Evolutionary conservation across 2,329 filamentous ascomycete species (phyloP).

Genomic region (Trematosphaeria pertusa): DNA sequence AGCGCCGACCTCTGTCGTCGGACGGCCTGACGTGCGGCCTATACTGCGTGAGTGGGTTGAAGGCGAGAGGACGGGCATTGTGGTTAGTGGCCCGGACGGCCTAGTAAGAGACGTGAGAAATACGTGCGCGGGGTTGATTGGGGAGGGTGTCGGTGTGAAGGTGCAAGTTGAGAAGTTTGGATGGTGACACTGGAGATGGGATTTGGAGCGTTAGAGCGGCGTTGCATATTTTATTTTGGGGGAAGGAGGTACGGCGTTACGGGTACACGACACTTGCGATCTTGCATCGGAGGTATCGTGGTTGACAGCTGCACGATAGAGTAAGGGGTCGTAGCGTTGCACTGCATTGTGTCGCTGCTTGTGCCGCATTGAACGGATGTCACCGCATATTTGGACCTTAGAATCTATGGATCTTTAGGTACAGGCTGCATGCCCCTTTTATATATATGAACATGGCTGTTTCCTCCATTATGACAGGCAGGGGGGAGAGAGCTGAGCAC

Average conservation of each 20-base stretch:
- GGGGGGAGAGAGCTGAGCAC: no score
- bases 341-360: no score
- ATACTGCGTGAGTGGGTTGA: conserved; percentile 52
- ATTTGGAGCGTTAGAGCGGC: conserved; percentile 9
- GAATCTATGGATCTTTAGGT: no score
- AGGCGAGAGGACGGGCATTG: conserved; percentile 55
- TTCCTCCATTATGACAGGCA: no score
- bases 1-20: conserved; percentile 60
- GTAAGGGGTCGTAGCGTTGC: no score
- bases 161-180: conserved; percentile 72
- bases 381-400: neutral
- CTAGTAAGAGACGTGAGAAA: conserved; percentile 69
- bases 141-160: conserved; percentile 57
- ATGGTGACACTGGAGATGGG: conserved; percentile 55
- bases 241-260: neutral
- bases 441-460: no score
- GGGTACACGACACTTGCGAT: neutral
- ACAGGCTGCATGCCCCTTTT: no score
- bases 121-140: conserved; percentile 58
- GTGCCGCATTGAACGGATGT: no score
- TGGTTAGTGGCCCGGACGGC: conserved; percentile 68
- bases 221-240: conserved; percentile 5
- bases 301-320: neutral
- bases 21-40: conserved; percentile 60
- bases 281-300: neutral